These are phyloP conservation scores for Xylaria longipes DNA, from an alignment of 495 filamentous ascomycete species.

Conservation along the genomic window DNA sequence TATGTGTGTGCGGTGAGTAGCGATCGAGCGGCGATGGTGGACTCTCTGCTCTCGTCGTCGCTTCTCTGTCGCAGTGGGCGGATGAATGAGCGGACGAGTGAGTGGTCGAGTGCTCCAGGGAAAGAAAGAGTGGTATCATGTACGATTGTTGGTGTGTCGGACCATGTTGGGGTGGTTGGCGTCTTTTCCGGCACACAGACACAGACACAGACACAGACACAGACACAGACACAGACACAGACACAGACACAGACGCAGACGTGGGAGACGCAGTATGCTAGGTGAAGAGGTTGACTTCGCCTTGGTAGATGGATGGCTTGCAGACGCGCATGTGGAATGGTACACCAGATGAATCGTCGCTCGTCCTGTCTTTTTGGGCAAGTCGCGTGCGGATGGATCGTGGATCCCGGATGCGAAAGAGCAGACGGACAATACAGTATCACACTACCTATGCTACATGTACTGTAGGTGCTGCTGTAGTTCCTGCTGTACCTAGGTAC, in stretches of 20 bases:
- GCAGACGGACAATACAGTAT: not conserved
- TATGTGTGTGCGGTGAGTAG: not conserved
- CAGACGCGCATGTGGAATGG: constrained; percentile 12
- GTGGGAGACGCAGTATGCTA: not conserved
- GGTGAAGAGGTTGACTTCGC: not conserved
- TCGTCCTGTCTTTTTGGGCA: not conserved
- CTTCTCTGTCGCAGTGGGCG: not conserved
- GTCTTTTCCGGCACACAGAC: not conserved
- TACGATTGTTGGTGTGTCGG: not conserved
- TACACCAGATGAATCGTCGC: constrained; percentile 1
- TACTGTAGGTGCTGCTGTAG: no score
- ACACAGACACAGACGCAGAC: not conserved
- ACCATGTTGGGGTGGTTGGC: constrained; percentile 16
- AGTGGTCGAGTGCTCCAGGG: not conserved
- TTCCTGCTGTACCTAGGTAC: no score
- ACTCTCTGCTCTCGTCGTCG: not conserved
- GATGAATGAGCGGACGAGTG: not conserved
- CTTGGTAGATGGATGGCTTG: not conserved
- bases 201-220: not conserved
- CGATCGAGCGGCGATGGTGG: not conserved
- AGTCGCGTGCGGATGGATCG: not conserved
- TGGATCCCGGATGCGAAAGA: constrained; percentile 2
- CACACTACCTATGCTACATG: not conserved
- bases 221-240: not conserved
- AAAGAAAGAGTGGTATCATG: not conserved